A percentile compares a stretch with the other conserved stretches of the same genome.
Evolutionary conservation across 768 basidiomycete genomes (phyloP).

Genomic region (Tylopilus sp.): DNA sequence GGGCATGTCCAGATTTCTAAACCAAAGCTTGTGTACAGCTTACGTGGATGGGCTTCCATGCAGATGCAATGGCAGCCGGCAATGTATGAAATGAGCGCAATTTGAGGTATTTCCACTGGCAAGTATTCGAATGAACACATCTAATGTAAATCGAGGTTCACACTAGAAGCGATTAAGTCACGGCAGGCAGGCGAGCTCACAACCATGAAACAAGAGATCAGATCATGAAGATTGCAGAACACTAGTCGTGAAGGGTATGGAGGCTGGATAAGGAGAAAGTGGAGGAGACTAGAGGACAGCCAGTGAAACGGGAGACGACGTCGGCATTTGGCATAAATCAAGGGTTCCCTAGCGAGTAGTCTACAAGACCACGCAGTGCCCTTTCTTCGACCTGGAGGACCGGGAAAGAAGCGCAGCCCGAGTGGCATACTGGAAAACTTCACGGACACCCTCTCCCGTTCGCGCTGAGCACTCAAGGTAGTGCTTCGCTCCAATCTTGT

Average conservation of each 20-base stretch:
- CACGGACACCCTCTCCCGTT: conserved; percentile 94
- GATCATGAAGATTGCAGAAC: conserved; percentile 38
- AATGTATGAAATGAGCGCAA: too few relatives aligned
- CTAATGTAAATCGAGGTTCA: too few relatives aligned
- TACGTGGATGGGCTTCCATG: too few relatives aligned
- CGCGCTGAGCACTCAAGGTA: conserved; percentile 98
- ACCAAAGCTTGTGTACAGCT: too few relatives aligned
- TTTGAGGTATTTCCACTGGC: too few relatives aligned
- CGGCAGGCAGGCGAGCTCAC: conserved; percentile 8
- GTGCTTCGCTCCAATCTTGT: conserved; percentile 95
- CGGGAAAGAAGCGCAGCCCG: conserved; percentile 80
- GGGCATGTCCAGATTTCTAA: too few relatives aligned
- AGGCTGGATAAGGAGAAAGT: conserved; percentile 24
- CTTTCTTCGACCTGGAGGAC: conserved; percentile 43
- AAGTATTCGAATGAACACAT: too few relatives aligned
- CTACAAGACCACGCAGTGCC: conserved; percentile 44
- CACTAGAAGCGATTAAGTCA: not conserved
- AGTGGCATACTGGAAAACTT: conserved; percentile 98
- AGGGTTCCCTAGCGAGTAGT: conserved; percentile 23
- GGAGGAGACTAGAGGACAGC: conserved; percentile 15
- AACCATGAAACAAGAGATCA: conserved; percentile 25
- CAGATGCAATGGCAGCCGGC: too few relatives aligned
- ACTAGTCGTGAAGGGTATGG: conserved; percentile 38
- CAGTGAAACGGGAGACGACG: conserved; percentile 17
- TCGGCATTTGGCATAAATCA: conserved; percentile 21